Base-by-base conservation (phyloP, 768 basidiomycete species). In the Mycena rebaudengoi region DNA sequence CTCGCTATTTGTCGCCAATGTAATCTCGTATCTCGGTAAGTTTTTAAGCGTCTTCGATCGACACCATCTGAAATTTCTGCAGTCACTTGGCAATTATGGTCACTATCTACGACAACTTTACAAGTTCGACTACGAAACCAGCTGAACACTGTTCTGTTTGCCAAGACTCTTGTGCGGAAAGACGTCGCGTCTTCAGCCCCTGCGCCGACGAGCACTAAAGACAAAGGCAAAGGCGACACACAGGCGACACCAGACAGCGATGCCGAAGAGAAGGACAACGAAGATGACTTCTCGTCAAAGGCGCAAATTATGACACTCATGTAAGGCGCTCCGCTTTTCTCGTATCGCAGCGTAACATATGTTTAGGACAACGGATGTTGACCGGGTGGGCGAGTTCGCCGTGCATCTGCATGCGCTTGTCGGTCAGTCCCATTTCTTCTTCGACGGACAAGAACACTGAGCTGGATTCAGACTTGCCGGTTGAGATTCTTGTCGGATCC, bases 251-350 rank as follows among this genome's bases (percentile, higher is more conserved):
- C n/a, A n/a, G n/a, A n/a, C 7, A 26, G 40, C 60, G 67, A 62
- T 12, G 53, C 32, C 2, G 71, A 73, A 18, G 74, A 76, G 33
- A 77, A 81, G 48, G 78, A 74, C 33, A 83, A 85, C 8, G 86
- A 88, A 59, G 83, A 85, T 23, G 86, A 88, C 48, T 87, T 89
- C 66, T 87, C 86, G 11, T 87, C 84, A 71, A 89, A 89, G 71
- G 86, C 87, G 7, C 87, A 97, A 78, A 89, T 98, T 69, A 96
- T 97, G 95, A 96, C 93, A 3, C 85, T 97, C 28, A 96, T 97
- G 66, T 60, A 32, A 3, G 57, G 46, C 4, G 4, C 26, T 40
- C 14, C 32, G 10, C 7, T 44, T 3, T 20, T 5, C 13, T 33
- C 21, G 0, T 32, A 16, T 26, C 14, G 26, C 12, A 23, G 21